These are phyloP conservation scores for Ophiocordyceps polyrhachis-furcata DNA, from an alignment of 2,329 filamentous ascomycete genomes.

Conservation along the genomic window DNA sequence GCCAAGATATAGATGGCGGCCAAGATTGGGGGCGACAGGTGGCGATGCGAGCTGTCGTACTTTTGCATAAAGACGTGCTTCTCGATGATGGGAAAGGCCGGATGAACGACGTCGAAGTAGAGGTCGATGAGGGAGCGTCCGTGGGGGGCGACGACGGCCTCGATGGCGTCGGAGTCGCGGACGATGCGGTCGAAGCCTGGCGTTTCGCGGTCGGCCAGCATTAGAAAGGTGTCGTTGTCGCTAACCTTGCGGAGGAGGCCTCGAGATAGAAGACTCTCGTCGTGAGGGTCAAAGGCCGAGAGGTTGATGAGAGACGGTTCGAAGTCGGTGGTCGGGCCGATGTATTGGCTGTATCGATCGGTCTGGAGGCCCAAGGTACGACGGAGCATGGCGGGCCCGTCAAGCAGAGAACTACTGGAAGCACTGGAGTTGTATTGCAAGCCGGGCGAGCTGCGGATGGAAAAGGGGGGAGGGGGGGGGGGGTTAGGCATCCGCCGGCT, in stretches of 20 bases:
- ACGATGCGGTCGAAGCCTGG: slow-evolving; percentile 51
- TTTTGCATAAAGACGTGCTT: slow-evolving; percentile 65
- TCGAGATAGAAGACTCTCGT: slow-evolving; percentile 56
- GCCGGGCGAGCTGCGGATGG: slow-evolving; percentile 32
- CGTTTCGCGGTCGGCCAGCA: slow-evolving; percentile 57
- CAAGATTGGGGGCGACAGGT: slow-evolving; percentile 59
- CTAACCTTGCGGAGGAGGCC: slow-evolving; percentile 58
- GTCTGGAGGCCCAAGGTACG: slow-evolving; percentile 57
- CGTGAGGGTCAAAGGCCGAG: slow-evolving; percentile 61
- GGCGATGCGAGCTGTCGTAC: slow-evolving; percentile 51
- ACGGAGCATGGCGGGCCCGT: slow-evolving; percentile 46
- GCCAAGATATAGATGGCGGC: slow-evolving; percentile 72
- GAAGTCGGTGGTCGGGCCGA: slow-evolving; percentile 67
- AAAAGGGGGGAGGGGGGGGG: neutral
- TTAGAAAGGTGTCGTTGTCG: slow-evolving; percentile 60
- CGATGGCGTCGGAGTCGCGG: slow-evolving; percentile 52
- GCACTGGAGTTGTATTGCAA: slow-evolving; percentile 33
- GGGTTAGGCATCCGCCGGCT: neutral
- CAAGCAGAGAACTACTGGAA: slow-evolving; percentile 44
- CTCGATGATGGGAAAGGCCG: slow-evolving; percentile 65
- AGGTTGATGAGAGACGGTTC: slow-evolving; percentile 70
- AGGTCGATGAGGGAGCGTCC: slow-evolving; percentile 61
- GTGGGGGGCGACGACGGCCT: slow-evolving; percentile 57
- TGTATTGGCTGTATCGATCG: slow-evolving; percentile 66
- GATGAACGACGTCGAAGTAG: slow-evolving; percentile 68